Percentiles rank a stretch among this genome's conserved stretches.
Conservation (phyloP, 1,284 basidiomycete species). For the Volvariella volvacea region DNA sequence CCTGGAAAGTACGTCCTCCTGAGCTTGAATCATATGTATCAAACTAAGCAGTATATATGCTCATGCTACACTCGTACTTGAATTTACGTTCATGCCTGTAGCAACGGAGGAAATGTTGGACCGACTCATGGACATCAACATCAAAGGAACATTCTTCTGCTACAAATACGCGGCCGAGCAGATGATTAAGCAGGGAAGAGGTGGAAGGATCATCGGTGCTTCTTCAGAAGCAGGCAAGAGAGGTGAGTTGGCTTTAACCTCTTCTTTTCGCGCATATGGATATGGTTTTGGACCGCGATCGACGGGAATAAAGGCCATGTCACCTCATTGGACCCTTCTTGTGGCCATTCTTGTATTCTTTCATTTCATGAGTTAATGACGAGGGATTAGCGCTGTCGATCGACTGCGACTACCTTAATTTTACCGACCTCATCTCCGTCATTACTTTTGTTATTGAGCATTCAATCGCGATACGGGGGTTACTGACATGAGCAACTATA, state of each 20-base stretch:
- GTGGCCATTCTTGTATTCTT: constrained; percentile 12
- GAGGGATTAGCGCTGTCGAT: constrained; percentile 18
- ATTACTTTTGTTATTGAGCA: too few relatives aligned
- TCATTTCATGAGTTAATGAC: constrained; percentile 19
- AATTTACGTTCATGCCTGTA: neutral
- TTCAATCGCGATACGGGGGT: too few relatives aligned
- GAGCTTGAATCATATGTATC: too few relatives aligned
- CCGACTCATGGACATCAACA: constrained; percentile 10
- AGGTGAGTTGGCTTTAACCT: too few relatives aligned
- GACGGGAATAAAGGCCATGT: neutral
- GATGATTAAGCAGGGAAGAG: constrained; percentile 32
- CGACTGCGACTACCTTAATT: constrained; percentile 15
- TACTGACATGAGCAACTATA: too few relatives aligned
- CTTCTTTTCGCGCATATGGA: neutral
- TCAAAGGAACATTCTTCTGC: constrained; percentile 18
- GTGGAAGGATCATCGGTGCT: constrained; percentile 35
- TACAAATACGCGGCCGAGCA: constrained; percentile 31
- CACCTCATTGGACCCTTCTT: too few relatives aligned
- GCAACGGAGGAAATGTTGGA: constrained; percentile 7
- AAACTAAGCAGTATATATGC: too few relatives aligned
- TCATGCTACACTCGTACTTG: neutral
- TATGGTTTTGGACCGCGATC: neutral
- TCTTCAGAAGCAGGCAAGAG: constrained; percentile 27
- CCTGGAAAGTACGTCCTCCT: constrained; percentile 10
- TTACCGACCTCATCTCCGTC: constrained; percentile 1